Evolutionary conservation across 2,329 filamentous ascomycete species (phyloP).

Genomic region (Akanthomyces uredinophilus): DNA sequence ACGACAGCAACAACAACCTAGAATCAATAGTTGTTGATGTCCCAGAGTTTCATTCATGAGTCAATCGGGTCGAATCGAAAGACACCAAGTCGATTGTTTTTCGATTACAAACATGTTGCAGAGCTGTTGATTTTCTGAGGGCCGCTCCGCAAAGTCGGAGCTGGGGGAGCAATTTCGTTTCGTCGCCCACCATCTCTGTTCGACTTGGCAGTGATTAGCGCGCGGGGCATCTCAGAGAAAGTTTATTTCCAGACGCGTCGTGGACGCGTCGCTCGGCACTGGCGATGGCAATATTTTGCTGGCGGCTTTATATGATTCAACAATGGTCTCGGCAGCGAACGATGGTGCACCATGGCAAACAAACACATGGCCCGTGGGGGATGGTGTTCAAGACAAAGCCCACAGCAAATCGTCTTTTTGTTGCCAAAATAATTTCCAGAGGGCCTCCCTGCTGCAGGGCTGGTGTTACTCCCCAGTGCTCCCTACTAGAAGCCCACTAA

Average conservation of each 20-base stretch:
- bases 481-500: neutral
- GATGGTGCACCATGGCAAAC: neutral
- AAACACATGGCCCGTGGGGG: neutral
- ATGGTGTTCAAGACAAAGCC: neutral
- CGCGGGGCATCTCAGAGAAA: neutral
- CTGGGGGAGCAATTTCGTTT: slow-evolving; percentile 7
- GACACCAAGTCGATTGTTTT: neutral
- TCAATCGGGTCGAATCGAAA: neutral
- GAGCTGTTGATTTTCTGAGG: neutral
- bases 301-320: neutral
- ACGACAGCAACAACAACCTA: neutral
- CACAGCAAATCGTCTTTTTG: neutral
- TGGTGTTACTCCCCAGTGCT: too few species aligned
- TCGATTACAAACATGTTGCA: neutral
- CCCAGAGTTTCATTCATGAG: neutral
- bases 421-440: neutral
- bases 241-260: slow-evolving; percentile 3
- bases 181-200: neutral
- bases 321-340: neutral
- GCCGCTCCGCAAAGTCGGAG: neutral
- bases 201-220: neutral
- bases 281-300: too few species aligned
- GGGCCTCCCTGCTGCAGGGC: neutral
- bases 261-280: neutral
- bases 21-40: neutral